phyloP scores from a whole-genome alignment of 2,329 filamentous ascomycete species.

The Fusarium oligoseptatum region DNA sequence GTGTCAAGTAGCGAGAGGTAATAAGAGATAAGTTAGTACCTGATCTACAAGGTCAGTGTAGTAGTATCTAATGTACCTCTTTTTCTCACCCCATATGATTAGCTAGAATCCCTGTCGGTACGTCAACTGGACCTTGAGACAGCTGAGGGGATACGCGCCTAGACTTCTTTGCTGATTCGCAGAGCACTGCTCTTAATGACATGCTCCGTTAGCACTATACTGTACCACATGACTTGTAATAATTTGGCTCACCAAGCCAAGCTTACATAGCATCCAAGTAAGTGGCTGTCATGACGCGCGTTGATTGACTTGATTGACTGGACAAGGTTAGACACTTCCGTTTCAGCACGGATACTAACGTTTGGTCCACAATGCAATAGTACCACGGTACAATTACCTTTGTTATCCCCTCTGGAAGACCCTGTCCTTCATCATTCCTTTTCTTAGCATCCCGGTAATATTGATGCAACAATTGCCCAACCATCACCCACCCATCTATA shows the following conservation, averaged over 20 bases:
- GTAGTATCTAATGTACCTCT: too few species aligned
- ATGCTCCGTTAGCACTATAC: neutral
- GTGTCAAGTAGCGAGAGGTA: too few species aligned
- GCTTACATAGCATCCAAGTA: neutral
- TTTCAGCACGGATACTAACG: neutral
- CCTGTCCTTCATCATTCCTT: neutral
- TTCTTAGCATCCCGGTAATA: neutral
- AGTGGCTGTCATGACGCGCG: neutral
- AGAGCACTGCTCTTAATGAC: neutral
- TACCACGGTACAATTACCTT: neutral
- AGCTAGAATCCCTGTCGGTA: too few species aligned
- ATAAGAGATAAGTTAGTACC: too few species aligned
- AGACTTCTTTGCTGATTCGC: neutral
- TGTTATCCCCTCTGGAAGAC: neutral
- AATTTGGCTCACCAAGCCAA: neutral
- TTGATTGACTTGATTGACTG: neutral
- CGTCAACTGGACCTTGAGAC: too few species aligned
- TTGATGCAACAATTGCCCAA: neutral
- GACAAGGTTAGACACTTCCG: neutral
- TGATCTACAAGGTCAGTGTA: too few species aligned
- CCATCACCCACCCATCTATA: neutral
- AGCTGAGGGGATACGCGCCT: neutral
- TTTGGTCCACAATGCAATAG: neutral
- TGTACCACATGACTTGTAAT: neutral
- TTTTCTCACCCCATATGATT: too few species aligned